Evolutionary conservation across 2,329 filamentous ascomycete genomes (phyloP), one percentile per base, ranked within the genome.

Genomic region (Ascochyta fabae): DNA sequence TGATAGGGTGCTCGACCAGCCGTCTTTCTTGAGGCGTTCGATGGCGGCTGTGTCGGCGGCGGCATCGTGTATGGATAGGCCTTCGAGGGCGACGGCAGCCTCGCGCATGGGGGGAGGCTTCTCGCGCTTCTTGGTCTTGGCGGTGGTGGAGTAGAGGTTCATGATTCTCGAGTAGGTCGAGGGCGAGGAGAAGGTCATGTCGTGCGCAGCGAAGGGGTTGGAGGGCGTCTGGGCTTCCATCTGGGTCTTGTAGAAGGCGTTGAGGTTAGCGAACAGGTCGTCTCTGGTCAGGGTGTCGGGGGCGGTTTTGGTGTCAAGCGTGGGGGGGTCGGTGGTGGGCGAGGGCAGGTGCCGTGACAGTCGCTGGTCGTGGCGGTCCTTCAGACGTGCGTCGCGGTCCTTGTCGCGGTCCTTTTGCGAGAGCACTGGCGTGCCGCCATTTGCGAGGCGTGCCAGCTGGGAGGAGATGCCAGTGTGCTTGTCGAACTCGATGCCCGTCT

Each of bases 401-500:
- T 73, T 76, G 44, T 76, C 74, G 4, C 69, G 65, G 45, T 78
- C 75, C 59, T 77, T 78, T 31, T 72, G 74, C 31, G 74, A 70
- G 36, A 75, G 74, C 35, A 78, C 68, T 16, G 72, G 67, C 44
- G 73, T 72, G 36, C 77, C 75, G 27, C 77, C 74, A 61, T 83
- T 80, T 3, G 86, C 86, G 53, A 95, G 77, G 66, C 88, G 89
- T 34, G 88, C 79, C 8, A 96, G 80, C 73, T 99, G 95, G 26
- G 84, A 83, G 62, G 91, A 88, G 59, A 99, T 92, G 58, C 92
- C 91, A 56, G 91, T 95, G 9, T 90, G 87, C 66, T 94, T 93
- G 68, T 94, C 91, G 71, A 99, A 96, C 67, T 91, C 87, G 74
- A 99, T 88, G 34, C 90, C 92, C 38, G 96, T 90, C 71, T 99